Base-by-base conservation (phyloP, 164 flowering plant genomes). In the Platanus orientalis region DNA sequence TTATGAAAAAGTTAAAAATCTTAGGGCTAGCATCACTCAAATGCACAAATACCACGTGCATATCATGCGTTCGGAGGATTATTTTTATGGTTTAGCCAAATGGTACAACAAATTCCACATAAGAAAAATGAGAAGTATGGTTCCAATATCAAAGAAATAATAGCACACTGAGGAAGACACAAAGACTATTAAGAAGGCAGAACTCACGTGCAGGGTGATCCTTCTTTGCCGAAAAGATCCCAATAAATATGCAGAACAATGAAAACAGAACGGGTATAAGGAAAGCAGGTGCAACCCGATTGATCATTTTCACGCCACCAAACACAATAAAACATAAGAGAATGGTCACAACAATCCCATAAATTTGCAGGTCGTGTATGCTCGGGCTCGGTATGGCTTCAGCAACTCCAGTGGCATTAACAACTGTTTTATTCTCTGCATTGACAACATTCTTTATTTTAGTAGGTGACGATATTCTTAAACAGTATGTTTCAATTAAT, bases 261-360 rank as follows among this genome's bases (percentile, higher is more conserved):
- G 99, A 95, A 75, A 95, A 74, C 30, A 92, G 49, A 60, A 92
- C 99, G 26, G 99, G 97, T 65, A 95, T 63, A 32, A 95, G 92
- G 72, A 95, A 95, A 65, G 97, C 91, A 57, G 97, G 99, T 21
- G 99, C 99, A 69, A 95, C 99, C 52, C 92, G 83, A 65, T 92
- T 95, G 73, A 95, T 95, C 73, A 95, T 90, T 75, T 92, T 92
- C 66, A 95, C 97, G 30, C 99, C 99, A 65, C 99, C 99, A 79
- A 95, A 95, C 53, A 95, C 99, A 62, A 95, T 90, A 74, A 95
- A 90, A 71, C 90, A 85, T 27, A 95, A 76, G 69, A 92, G 55
- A 65, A 95, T 90, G 25, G 99, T 92, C 76, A 95, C 94, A 56
- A 95, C 77, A 64, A 92, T 78, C 70, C 99, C 99, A 80, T 95